Percentiles rank a stretch among this genome's conserved stretches.
Conservation (phyloP, 129 eudicot species). For the Flaveria bidentis region DNA sequence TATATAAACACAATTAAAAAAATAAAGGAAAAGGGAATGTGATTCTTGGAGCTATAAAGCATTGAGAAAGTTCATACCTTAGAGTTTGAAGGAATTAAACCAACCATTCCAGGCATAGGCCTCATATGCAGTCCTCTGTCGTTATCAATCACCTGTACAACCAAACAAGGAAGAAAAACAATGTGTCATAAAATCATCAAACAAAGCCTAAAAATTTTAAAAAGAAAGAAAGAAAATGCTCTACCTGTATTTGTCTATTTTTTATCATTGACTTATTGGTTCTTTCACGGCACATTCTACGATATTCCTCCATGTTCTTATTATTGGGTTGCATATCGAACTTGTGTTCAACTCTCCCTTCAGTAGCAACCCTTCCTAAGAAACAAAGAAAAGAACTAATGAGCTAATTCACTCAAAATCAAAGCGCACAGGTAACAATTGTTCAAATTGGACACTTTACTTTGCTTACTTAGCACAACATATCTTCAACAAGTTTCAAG, state of each 20-base stretch:
- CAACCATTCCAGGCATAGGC: conserved; percentile 76
- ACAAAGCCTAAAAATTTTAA: neutral
- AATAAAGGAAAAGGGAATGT: neutral
- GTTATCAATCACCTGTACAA: conserved; percentile 58
- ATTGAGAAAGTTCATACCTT: neutral
- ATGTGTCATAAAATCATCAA: neutral
- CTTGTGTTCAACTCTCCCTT: conserved; percentile 81
- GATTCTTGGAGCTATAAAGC: neutral
- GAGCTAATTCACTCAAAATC: neutral
- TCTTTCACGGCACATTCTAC: conserved; percentile 80
- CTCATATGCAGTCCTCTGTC: conserved; percentile 71
- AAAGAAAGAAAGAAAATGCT: neutral
- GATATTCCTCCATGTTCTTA: conserved; percentile 63
- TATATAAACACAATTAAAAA: neutral
- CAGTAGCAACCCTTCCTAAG: conserved; percentile 57
- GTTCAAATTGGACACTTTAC: too few relatives aligned
- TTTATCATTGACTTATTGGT: conserved; percentile 79
- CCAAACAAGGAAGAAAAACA: neutral
- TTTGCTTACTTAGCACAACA: neutral
- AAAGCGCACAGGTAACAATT: neutral
- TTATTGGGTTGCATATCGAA: conserved; percentile 85
- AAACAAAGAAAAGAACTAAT: conserved; percentile 1
- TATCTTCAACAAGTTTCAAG: neutral
- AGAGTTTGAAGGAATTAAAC: conserved; percentile 48
- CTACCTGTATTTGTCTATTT: conserved; percentile 71